Evolutionary conservation across 1,284 basidiomycete species (phyloP), one percentile per base, ranked within the genome.

Genomic region (Trichosporon ovoides): DNA sequence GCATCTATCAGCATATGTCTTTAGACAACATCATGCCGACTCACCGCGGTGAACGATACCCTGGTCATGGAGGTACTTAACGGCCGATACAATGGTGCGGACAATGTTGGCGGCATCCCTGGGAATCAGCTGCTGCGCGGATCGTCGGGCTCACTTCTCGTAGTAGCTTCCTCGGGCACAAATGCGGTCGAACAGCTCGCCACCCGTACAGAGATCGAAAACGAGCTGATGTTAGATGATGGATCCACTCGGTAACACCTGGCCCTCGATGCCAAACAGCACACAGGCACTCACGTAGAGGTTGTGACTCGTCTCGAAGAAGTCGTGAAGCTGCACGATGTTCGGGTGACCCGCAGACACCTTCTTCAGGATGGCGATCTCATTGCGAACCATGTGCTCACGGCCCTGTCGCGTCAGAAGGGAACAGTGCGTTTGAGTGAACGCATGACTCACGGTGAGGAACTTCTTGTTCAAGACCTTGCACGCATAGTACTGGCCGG

Each of bases 151-250:
- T 14, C 65, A 90, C 88, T 86, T 85, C 77, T 98, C 94, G 74
- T 92, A 94, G 78, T 97, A 97, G 76, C 91, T 93, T 49, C 95
- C 94, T 73, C 94, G 90, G 22, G 94, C 91, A 73, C 95, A 98
- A 81, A 98, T 98, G 53, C 96, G 85, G 77, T 98, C 95, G 71
- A 98, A 98, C 19, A 98, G 85, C 78, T 98, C 95, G 40, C 95
- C 96, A 53, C 95, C 95, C 0, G 91, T 95, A 80, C 96, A 98
- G 13, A 98, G 84, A 77, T 97, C 95, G 73, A 96, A 97, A 66
- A 89, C 89, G 60, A 98, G 87, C 74, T 76, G 53, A 10, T 2
- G 48, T 55, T 53, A 60, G 52, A 24, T 19, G 19, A 40, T 10
- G n/a, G n/a, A n/a, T n/a, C n/a, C n/a, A n/a, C n/a, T n/a, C n/a